phyloP scores from a whole-genome alignment of 805 yeast species.

The Saturnispora kantuleensis region DNA sequence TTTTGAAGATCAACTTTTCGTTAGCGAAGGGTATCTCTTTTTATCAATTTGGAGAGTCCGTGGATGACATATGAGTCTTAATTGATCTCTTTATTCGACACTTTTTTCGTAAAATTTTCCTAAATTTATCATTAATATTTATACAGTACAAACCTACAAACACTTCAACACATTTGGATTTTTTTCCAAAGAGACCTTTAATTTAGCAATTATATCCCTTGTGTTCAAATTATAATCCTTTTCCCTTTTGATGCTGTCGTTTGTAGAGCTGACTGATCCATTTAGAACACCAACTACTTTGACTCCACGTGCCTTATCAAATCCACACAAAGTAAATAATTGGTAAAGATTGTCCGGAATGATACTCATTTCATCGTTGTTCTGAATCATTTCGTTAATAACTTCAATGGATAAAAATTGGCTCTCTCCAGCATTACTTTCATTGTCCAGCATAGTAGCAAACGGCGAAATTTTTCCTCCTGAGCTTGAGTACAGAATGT shows the following conservation, averaged over 20 bases:
- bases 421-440: constrained; percentile 42
- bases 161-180: not conserved
- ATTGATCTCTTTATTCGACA: no score
- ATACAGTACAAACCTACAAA: not conserved
- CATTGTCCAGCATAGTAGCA: constrained; percentile 7
- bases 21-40: no score
- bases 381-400: constrained; percentile 70
- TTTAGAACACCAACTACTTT: not conserved
- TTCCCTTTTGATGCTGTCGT: constrained; percentile 8
- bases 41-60: no score
- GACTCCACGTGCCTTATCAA: constrained; percentile 16
- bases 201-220: constrained; percentile 31
- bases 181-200: constrained; percentile 14
- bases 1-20: constrained; percentile 1
- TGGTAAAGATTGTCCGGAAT: constrained; percentile 60
- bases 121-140: not conserved
- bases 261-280: constrained; percentile 8
- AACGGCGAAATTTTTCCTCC: not conserved
- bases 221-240: constrained; percentile 21
- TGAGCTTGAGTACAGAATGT: constrained; percentile 51
- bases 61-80: no score
- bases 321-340: constrained; percentile 39
- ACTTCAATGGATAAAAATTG: constrained; percentile 89
- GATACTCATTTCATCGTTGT: constrained; percentile 66
- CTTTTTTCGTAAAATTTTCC: no score